Percentiles rank a stretch among this genome's conserved stretches.
phyloP scores from a whole-genome alignment of 805 yeast species.

The Suhomyces tanzawaensis region DNA sequence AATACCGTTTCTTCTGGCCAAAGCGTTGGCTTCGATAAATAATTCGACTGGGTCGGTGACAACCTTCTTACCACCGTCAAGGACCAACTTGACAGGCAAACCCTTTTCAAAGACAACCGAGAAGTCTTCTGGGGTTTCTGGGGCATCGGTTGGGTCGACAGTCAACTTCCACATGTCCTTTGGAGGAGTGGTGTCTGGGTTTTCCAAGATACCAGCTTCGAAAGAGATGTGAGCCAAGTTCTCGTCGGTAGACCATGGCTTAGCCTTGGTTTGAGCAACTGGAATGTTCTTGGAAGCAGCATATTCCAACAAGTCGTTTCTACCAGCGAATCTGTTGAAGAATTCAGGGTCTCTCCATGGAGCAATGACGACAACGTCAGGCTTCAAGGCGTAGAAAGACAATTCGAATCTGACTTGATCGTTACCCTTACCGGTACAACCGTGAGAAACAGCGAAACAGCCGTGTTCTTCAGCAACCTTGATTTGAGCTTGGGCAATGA shows the following conservation, averaged over 20 bases:
- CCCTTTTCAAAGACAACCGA: constrained; percentile 81
- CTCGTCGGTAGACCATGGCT: constrained; percentile 99
- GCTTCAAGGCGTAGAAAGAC: constrained; percentile 95
- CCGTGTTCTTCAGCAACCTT: constrained; percentile 96
- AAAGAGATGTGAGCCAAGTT: constrained; percentile 98
- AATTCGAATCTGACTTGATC: constrained; percentile 98
- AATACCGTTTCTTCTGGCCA: constrained; percentile 99
- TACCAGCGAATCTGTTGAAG: constrained; percentile 95
- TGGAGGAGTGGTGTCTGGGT: constrained; percentile 98
- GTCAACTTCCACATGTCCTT: constrained; percentile 99
- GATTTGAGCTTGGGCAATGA: constrained; percentile 97
- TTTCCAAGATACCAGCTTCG: constrained; percentile 99
- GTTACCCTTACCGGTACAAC: constrained; percentile 99
- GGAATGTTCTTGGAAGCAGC: constrained; percentile 91
- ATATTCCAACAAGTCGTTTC: constrained; percentile 92
- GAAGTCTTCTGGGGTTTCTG: constrained; percentile 87
- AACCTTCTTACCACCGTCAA: constrained; percentile 55
- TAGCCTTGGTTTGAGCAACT: constrained; percentile 95
- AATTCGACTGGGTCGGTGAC: constrained; percentile 89
- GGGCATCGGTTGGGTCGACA: constrained; percentile 93
- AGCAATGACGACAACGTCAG: constrained; percentile 94
- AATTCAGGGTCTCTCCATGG: constrained; percentile 99
- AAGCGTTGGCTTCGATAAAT: constrained; percentile 86
- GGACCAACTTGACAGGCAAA: constrained; percentile 76
- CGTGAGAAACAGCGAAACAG: constrained; percentile 97